A percentile compares a stretch with the other conserved stretches of the same genome.
Conservation (phyloP, 2,329 filamentous ascomycete genomes). For the Aspergillus sp. region DNA sequence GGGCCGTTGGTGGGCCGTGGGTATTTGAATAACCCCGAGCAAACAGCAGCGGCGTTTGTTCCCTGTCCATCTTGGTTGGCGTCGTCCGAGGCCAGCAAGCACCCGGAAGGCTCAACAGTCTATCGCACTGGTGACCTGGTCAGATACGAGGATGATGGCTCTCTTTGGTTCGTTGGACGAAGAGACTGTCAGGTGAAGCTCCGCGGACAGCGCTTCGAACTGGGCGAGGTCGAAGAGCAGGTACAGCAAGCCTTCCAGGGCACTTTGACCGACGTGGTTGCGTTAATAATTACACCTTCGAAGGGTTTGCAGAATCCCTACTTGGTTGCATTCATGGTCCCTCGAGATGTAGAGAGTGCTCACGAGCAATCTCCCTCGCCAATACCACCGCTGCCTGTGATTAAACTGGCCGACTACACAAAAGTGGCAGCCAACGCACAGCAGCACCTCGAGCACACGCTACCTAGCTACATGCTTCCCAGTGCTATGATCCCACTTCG, state of each 20-base stretch:
- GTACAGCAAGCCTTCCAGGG: not conserved
- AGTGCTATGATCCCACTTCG: not conserved
- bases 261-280: not conserved
- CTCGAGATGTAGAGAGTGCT: not conserved
- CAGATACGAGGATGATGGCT: not conserved
- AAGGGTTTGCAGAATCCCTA: not conserved
- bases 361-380: not conserved
- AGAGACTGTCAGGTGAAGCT: not conserved
- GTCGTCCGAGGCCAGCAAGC: not conserved
- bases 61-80: not conserved
- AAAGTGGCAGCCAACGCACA: not conserved
- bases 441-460: not conserved
- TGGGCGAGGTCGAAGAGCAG: not conserved
- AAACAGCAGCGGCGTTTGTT: not conserved
- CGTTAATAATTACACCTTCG: not conserved
- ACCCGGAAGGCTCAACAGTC: not conserved
- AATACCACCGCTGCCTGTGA: not conserved
- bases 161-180: not conserved
- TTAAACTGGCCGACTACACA: no score
- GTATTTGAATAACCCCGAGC: conserved; percentile 51
- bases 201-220: not conserved
- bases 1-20: conserved; percentile 56
- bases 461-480: not conserved
- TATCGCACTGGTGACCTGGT: not conserved
- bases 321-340: not conserved